Evolutionary conservation across 805 yeast species (phyloP), one percentile per base, ranked within the genome.

Genomic region (Lipomyces mesembrius): DNA sequence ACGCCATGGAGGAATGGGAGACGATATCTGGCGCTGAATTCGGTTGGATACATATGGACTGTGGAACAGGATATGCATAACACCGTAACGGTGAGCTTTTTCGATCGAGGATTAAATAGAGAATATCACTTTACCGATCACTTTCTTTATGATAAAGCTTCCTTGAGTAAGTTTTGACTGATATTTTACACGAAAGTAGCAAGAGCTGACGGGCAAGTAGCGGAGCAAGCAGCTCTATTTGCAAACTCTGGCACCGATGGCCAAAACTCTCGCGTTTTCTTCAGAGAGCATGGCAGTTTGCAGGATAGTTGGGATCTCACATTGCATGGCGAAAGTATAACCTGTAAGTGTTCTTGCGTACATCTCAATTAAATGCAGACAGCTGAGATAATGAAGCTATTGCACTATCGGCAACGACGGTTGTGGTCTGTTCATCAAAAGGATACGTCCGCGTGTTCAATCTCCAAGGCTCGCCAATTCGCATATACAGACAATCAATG

Each of bases 41-140:
- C 69, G 20, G 57, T 70, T 9, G 99, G 98, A 0, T 90, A 91
- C 75, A 89, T 88, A 0, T 90, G 96, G 86, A 82, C 92, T 0
- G 95, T 91, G 12, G 83, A 84, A 61, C 86, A 83, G 68, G 87
- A 83, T 27, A 80, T 79, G 1, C 84, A 86, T 71, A 85, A 87
- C 66, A 87, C 93, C 52, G 82, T 94, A n/a, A 93, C 97, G 0
- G 91, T 93, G 1, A 85, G 91, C 14, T 94, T 95, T 74, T 92
- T 91, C 74, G 98, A 94, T 75, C 82, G 89, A 62, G 86, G 91
- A 0, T 74, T 83, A 12, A 89, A 88, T 74, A 85, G 87, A 65
- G 97, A 92, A 73, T 91, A 91, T 74, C 94, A 92, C 77, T 93
- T 94, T 78, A 88, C 87, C 59, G 98, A 94, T 77, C 77, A 85